Evolutionary conservation across 2,329 filamentous ascomycete species (phyloP).

Genomic region (Fonsecaea pedrosoi): DNA sequence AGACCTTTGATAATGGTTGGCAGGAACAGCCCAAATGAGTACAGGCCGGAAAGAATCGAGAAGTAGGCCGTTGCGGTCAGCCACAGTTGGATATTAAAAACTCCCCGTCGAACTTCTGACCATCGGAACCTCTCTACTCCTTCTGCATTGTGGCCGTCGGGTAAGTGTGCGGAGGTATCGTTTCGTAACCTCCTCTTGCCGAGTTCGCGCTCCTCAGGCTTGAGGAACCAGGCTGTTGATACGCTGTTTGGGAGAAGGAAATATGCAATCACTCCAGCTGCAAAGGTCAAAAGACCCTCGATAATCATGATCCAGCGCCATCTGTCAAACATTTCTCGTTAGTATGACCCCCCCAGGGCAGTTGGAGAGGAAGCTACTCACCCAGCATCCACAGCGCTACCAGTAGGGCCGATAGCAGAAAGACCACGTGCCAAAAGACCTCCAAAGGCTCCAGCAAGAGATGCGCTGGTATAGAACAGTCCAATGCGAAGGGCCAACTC

Average conservation of each 20-base stretch:
- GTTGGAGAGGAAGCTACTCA: neutral
- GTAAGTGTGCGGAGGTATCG: conserved; percentile 71
- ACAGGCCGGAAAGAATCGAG: conserved; percentile 80
- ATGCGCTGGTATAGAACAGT: conserved; percentile 83
- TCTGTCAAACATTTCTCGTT: neutral
- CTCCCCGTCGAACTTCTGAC: conserved; percentile 71
- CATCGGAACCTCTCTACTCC: conserved; percentile 73
- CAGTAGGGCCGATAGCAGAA: conserved; percentile 71
- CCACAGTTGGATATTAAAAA: conserved; percentile 75
- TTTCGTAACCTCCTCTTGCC: conserved; percentile 72
- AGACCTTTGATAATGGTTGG: conserved; percentile 75
- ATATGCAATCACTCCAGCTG: conserved; percentile 40
- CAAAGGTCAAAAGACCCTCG: conserved; percentile 46
- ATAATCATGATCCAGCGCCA: conserved; percentile 37
- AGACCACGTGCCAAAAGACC: conserved; percentile 85
- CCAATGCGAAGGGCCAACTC: conserved; percentile 81
- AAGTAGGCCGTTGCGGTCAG: conserved; percentile 79
- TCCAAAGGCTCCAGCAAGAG: conserved; percentile 82
- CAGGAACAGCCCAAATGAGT: conserved; percentile 78
- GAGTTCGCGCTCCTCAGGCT: conserved; percentile 70
- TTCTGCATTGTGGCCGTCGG: conserved; percentile 56
- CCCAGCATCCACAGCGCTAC: conserved; percentile 57
- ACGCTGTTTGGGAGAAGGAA: conserved; percentile 82
- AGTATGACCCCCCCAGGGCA: neutral
- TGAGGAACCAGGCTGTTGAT: conserved; percentile 74